phyloP scores from a whole-genome alignment of 164 flowering plant genomes.

The Tinospora cordifolia region DNA sequence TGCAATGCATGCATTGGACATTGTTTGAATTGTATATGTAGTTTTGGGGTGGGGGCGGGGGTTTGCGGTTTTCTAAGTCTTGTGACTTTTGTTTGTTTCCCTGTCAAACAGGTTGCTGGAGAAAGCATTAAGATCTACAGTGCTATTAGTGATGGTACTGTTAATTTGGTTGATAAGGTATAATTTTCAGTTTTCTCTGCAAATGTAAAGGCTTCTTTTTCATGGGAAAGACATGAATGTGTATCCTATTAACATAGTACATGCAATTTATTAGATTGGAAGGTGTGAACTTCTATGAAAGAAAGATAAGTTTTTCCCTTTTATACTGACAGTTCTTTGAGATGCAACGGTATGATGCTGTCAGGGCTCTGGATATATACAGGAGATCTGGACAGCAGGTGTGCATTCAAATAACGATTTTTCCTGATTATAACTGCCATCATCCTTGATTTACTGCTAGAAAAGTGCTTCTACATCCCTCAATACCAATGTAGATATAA shows the following conservation, averaged over 20 bases:
- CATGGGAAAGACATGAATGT: too few relatives aligned
- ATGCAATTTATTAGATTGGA: neutral
- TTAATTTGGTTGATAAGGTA: conserved; percentile 96
- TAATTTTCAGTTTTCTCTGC: conserved; percentile 5
- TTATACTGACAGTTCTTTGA: conserved; percentile 73
- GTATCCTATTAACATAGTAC: too few relatives aligned
- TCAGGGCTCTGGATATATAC: conserved; percentile 79
- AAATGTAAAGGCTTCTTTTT: neutral
- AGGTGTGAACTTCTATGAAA: neutral
- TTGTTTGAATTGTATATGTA: neutral
- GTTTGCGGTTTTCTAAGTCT: too few relatives aligned
- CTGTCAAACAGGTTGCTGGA: conserved; percentile 63
- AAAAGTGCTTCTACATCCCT: neutral
- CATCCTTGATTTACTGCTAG: neutral
- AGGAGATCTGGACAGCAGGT: conserved; percentile 87
- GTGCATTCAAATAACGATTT: conserved; percentile 2
- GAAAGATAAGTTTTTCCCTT: neutral
- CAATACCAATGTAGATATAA: neutral
- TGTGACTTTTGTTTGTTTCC: neutral
- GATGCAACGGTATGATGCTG: conserved; percentile 90
- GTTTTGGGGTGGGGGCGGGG: too few relatives aligned
- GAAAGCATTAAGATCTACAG: conserved; percentile 84
- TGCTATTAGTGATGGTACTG: conserved; percentile 82
- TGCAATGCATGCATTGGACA: neutral
- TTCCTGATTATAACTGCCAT: neutral